Evolutionary conservation across 1,139 yeast species (phyloP).

Genomic region (Geotrichum europaeum): DNA sequence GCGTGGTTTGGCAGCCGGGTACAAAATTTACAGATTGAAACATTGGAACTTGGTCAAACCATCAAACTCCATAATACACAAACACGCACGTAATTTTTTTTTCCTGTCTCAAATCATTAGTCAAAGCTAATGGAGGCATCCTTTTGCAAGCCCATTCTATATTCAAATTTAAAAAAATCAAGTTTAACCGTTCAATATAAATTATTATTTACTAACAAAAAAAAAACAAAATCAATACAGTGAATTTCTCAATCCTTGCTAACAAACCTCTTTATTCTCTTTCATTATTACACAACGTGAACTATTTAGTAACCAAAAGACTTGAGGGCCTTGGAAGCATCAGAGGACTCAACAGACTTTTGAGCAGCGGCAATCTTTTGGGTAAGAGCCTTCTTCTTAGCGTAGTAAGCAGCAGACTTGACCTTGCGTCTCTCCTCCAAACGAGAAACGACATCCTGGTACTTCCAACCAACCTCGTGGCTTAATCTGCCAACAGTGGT

Average conservation of each 20-base stretch:
- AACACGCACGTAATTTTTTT: too few species aligned
- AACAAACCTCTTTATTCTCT: not conserved
- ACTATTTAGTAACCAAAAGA: constrained; percentile 18
- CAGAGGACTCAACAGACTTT: constrained; percentile 18
- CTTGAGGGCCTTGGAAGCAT: constrained; percentile 17
- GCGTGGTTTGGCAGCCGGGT: too few species aligned
- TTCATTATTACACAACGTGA: not conserved
- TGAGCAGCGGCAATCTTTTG: constrained; percentile 81
- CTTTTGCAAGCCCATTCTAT: too few species aligned
- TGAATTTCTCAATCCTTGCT: not conserved
- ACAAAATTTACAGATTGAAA: too few species aligned
- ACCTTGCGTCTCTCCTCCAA: constrained; percentile 99
- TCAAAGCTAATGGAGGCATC: too few species aligned
- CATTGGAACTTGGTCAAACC: too few species aligned
- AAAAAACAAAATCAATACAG: not conserved
- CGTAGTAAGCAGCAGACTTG: constrained; percentile 98
- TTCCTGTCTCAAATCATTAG: too few species aligned
- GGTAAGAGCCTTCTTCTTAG: constrained; percentile 94
- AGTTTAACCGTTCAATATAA: too few species aligned
- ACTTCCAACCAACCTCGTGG: constrained; percentile 98
- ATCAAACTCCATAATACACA: too few species aligned
- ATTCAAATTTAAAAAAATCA: too few species aligned
- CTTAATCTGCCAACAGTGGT: constrained; percentile 96
- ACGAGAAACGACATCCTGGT: constrained; percentile 95
- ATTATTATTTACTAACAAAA: not conserved